Base-by-base conservation (phyloP, 345 rosid genomes). In the Citrus trifoliata region DNA sequence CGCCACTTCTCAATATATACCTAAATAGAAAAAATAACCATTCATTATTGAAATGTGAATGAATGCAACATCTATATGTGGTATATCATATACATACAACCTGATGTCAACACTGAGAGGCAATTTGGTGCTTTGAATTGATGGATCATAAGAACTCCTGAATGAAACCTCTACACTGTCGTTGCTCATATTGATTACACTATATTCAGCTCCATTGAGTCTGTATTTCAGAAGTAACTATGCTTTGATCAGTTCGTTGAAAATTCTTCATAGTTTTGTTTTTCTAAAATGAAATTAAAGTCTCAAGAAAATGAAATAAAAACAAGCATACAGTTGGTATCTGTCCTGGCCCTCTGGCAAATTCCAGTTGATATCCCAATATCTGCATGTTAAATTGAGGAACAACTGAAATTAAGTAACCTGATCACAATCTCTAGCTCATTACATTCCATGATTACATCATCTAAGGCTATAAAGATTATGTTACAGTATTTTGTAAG, bases 81-180 rank as follows among this genome's bases (percentile, higher is more conserved):
- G 18, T 13, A 46, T 46, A 13, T 46, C 18, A 46, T 46, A 13
- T 46, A 3, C 51, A 46, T 13, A 13, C 51, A 46, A 46, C 85
- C 88, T 82, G 40, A 83, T 81, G 81, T 83, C 87, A 40, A 83
- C 56, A 79, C 79, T 82, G 37, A 83, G 79, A n/a, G 87, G 88
- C 32, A 82, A 79, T 19, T 51, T 76, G 79, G 0, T 68, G 67
- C 76, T 79, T 16, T 30, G 2, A 73, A 37, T 53, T 2, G 84
- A 73, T 22, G 83, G 85, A 78, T 67, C 46, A 30, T 74, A 86
- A 65, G 76, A 74, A 16, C 67, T 80, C 80, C 70, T 82, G 76
- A 86, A 86, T n/a, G 88, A 83, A 71, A 83, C 80, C 71, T 86
- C 88, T 70, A 86, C 9, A 9, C 18, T 24, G 73, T 81, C 83